Conservation (phyloP, 2,329 filamentous ascomycete species). For the Macrophomina tecta region DNA sequence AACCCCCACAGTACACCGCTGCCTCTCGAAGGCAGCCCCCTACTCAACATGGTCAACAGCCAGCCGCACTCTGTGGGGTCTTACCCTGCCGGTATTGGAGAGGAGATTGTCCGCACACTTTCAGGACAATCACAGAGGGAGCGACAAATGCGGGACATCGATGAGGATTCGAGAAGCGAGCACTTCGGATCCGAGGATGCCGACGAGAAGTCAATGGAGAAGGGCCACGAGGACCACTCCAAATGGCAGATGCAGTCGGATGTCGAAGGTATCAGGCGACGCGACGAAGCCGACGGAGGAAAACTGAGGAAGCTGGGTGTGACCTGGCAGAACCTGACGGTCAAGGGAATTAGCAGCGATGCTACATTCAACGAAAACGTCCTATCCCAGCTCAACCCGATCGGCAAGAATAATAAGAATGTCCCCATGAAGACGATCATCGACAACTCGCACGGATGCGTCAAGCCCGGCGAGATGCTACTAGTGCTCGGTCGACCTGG, state of each 20-base stretch:
- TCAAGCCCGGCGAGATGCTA: slow-evolving; percentile 72
- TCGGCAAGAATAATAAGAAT: slow-evolving; percentile 2
- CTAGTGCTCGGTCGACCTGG: slow-evolving; percentile 70
- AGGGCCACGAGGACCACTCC: background rate
- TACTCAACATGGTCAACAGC: slow-evolving; percentile 4
- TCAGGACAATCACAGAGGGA: background rate
- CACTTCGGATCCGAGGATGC: slow-evolving; percentile 17
- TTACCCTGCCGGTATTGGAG: slow-evolving; percentile 17
- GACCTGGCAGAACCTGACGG: slow-evolving; percentile 27
- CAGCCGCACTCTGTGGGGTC: slow-evolving; percentile 5
- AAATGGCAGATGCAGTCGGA: slow-evolving; percentile 19
- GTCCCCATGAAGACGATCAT: slow-evolving; percentile 29
- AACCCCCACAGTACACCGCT: background rate
- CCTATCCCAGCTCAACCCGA: slow-evolving; percentile 26
- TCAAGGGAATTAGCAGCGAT: slow-evolving; percentile 25
- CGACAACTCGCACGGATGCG: slow-evolving; percentile 48
- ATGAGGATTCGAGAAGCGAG: slow-evolving; percentile 21
- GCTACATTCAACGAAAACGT: slow-evolving; percentile 30
- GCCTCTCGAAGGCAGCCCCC: slow-evolving; percentile 2
- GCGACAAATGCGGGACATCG: slow-evolving; percentile 10
- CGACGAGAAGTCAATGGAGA: slow-evolving; percentile 19
- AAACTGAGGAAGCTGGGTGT: slow-evolving; percentile 23
- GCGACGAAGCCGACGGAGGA: slow-evolving; percentile 17
- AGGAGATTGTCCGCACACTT: slow-evolving; percentile 20
- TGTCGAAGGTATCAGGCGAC: slow-evolving; percentile 1